A percentile compares a stretch with the other conserved stretches of the same genome.
phyloP scores from a whole-genome alignment of 2,329 filamentous ascomycete species.

The Aspergillus puulaauensis region DNA sequence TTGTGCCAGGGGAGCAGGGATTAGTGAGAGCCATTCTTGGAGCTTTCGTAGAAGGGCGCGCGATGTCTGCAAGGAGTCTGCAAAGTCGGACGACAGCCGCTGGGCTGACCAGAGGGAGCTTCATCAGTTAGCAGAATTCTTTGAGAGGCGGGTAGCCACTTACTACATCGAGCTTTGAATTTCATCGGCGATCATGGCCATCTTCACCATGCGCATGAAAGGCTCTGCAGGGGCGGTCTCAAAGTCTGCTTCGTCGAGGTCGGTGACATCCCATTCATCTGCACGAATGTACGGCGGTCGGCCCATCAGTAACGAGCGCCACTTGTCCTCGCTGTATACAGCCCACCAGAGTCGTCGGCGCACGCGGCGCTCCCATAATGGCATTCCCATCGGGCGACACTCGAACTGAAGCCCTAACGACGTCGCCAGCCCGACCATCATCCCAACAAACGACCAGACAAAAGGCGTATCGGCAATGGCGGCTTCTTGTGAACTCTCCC shows the following conservation, averaged over 20 bases:
- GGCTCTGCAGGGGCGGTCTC: background rate
- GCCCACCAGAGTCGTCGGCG: slow-evolving; percentile 43
- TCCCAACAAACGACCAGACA: slow-evolving; percentile 40
- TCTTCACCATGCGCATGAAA: background rate
- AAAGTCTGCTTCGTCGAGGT: slow-evolving; percentile 32
- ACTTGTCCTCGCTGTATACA: slow-evolving; percentile 42
- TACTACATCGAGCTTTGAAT: slow-evolving; percentile 35
- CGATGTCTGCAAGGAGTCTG: slow-evolving; percentile 29
- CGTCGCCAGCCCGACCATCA: slow-evolving; percentile 33
- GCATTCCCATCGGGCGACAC: slow-evolving; percentile 38
- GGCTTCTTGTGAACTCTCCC: slow-evolving; percentile 19
- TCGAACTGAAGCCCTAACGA: slow-evolving; percentile 39
- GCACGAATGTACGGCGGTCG: slow-evolving; percentile 36
- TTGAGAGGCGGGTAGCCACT: slow-evolving; percentile 1
- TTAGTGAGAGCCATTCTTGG: slow-evolving; percentile 29
- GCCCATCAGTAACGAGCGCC: slow-evolving; percentile 36
- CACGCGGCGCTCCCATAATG: slow-evolving; percentile 38
- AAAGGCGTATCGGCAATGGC: slow-evolving; percentile 34
- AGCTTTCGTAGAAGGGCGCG: slow-evolving; percentile 28
- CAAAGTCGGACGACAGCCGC: slow-evolving; percentile 29
- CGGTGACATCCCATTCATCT: slow-evolving; percentile 37
- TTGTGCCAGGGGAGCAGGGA: background rate
- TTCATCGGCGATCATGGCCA: slow-evolving; percentile 31
- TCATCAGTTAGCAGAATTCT: background rate
- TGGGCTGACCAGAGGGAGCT: slow-evolving; percentile 33